Percentiles rank a stretch among this genome's conserved stretches.
Conservation (phyloP, 495 filamentous ascomycete species). For the Poronia punctata region DNA sequence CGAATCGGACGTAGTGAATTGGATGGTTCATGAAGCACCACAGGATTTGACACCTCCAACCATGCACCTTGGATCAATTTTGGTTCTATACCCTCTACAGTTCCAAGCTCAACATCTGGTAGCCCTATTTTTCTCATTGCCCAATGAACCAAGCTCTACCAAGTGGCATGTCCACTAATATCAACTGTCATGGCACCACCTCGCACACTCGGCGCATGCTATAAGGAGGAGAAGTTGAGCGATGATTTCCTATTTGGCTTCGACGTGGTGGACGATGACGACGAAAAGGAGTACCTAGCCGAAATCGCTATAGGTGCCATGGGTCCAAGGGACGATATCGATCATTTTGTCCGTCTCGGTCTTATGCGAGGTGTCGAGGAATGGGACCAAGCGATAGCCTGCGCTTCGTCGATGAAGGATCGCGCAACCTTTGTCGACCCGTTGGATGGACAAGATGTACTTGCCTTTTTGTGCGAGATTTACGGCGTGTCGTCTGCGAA, state of each 20-base stretch:
- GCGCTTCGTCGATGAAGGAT: constrained; percentile 22
- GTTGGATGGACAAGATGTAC: constrained; percentile 17
- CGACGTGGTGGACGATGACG: constrained; percentile 18
- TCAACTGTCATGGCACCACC: no score
- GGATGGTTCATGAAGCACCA: no score
- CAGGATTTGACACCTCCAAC: no score
- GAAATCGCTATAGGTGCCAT: constrained; percentile 14
- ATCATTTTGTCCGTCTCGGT: constrained; percentile 16
- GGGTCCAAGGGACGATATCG: constrained; percentile 19
- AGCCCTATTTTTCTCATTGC: constrained; percentile 5
- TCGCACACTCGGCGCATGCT: no score
- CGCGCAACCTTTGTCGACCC: constrained; percentile 11
- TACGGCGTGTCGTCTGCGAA: no score
- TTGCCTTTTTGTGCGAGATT: constrained; percentile 15
- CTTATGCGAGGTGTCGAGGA: constrained; percentile 27
- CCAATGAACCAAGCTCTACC: no score
- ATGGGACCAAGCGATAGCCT: constrained; percentile 25
- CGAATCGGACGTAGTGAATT: no score
- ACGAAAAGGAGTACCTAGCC: constrained; percentile 16
- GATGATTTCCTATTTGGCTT: constrained; percentile 24
- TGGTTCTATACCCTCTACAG: neutral
- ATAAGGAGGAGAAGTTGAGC: neutral
- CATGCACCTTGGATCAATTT: no score
- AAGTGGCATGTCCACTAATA: no score
- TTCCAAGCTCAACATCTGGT: neutral